phyloP scores from a whole-genome alignment of 2,329 filamentous ascomycete species.

The Fonsecaea erecta region DNA sequence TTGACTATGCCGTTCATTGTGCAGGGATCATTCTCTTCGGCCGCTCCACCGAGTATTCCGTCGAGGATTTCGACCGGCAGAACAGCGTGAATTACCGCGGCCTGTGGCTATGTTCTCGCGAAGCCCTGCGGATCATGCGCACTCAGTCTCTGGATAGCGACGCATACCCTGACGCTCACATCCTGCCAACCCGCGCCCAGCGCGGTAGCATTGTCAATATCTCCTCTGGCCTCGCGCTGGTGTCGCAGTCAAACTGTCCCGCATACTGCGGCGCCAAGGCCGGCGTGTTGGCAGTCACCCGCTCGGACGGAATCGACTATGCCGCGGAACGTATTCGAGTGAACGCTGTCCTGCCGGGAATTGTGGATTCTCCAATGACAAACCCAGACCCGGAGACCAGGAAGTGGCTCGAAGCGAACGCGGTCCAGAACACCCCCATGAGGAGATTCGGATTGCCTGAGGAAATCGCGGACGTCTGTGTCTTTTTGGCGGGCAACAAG shows the following conservation, averaged over 20 bases:
- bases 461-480: slow-evolving; percentile 71
- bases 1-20: slow-evolving; percentile 64
- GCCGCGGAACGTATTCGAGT: slow-evolving; percentile 44
- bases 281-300: slow-evolving; percentile 52
- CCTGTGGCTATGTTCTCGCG: slow-evolving; percentile 55
- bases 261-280: slow-evolving; percentile 53
- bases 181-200: slow-evolving; percentile 42
- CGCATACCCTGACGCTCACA: slow-evolving; percentile 44
- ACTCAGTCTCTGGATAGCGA: slow-evolving; percentile 46
- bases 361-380: slow-evolving; percentile 56
- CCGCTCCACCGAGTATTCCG: slow-evolving; percentile 53
- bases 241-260: slow-evolving; percentile 37
- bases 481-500: slow-evolving; percentile 25
- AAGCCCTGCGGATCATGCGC: slow-evolving; percentile 52
- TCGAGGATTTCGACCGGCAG: slow-evolving; percentile 58
- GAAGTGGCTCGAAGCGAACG: slow-evolving; percentile 18
- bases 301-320: slow-evolving; percentile 44
- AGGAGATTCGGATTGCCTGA: slow-evolving; percentile 54
- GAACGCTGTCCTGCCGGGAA: slow-evolving; percentile 48
- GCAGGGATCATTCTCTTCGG: slow-evolving; percentile 55
- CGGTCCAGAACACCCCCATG: slow-evolving; percentile 43
- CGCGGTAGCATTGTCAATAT: slow-evolving; percentile 59
- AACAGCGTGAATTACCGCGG: slow-evolving; percentile 62
- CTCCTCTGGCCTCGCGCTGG: slow-evolving; percentile 59
- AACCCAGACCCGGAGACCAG: slow-evolving; percentile 18